Evolutionary conservation across 495 filamentous ascomycete species (phyloP).

Genomic region (Podospora bellae-mahoneyi): DNA sequence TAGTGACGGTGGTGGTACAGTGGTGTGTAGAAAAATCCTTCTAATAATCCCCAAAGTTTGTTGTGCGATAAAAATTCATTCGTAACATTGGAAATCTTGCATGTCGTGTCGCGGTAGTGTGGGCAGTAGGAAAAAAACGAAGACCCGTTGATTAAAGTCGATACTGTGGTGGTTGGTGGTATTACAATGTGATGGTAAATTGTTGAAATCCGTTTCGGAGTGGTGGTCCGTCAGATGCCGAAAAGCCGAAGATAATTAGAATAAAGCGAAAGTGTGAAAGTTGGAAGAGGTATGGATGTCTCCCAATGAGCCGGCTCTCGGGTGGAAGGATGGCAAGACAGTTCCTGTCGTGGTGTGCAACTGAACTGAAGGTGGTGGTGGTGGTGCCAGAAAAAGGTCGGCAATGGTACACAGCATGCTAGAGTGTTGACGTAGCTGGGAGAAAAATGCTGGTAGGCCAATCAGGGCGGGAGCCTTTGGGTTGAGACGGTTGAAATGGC

Average conservation of each 20-base stretch:
- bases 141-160: conserved; percentile 31
- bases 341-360: conserved; percentile 8
- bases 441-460: conserved; percentile 14
- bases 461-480: conserved; percentile 8
- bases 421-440: neutral
- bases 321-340: conserved; percentile 4
- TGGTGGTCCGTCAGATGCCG: conserved; percentile 14
- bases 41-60: conserved; percentile 19
- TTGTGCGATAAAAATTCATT: conserved; percentile 11
- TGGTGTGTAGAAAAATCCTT: conserved; percentile 19
- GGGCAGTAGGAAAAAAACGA: conserved; percentile 16
- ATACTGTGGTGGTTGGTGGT: conserved; percentile 26
- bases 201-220: conserved; percentile 6
- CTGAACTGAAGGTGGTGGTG: conserved; percentile 13
- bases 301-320: conserved; percentile 29
- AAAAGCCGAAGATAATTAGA: conserved; percentile 14
- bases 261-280: conserved; percentile 15
- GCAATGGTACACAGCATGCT: conserved; percentile 17
- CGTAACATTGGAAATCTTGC: conserved; percentile 19
- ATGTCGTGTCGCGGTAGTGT: conserved; percentile 20
- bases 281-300: neutral
- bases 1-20: conserved; percentile 23
- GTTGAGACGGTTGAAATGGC: conserved; percentile 18
- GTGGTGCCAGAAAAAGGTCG: conserved; percentile 11
- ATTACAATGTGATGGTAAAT: conserved; percentile 23